phyloP scores from a whole-genome alignment of 129 eudicot species.

The Centaurea solstitialis region DNA sequence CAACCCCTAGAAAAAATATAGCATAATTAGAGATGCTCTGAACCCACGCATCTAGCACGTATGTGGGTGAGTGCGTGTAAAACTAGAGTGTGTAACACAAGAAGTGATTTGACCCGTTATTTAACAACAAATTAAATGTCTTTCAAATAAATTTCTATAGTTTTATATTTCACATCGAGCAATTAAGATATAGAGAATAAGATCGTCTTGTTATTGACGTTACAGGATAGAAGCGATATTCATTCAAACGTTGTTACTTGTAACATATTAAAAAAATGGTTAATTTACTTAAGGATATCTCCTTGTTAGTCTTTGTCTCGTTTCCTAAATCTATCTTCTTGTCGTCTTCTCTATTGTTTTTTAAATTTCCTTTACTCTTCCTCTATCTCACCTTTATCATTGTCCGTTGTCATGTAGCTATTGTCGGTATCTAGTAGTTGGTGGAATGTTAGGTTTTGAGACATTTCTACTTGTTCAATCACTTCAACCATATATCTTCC shows the following conservation, averaged over 20 bases:
- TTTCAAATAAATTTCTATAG: too few species aligned
- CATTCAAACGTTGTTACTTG: too few species aligned
- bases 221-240: not conserved
- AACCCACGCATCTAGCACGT: not conserved
- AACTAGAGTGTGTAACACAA: not conserved
- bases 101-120: not conserved
- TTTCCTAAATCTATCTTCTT: not conserved
- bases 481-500: not conserved
- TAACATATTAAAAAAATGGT: too few species aligned
- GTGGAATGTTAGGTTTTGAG: not conserved
- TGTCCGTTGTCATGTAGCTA: not conserved
- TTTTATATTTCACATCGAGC: not conserved
- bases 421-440: not conserved
- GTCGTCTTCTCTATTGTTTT: not conserved
- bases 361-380: not conserved
- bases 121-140: not conserved
- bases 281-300: too few species aligned
- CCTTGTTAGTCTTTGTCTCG: not conserved
- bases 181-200: too few species aligned
- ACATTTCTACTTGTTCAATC: not conserved
- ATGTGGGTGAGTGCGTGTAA: not conserved
- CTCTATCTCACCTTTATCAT: not conserved
- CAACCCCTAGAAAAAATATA: too few species aligned
- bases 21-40: too few species aligned
- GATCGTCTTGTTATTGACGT: too few species aligned